phyloP scores from a whole-genome alignment of 2,329 filamentous ascomycete species.

The Claviceps arundinis region DNA sequence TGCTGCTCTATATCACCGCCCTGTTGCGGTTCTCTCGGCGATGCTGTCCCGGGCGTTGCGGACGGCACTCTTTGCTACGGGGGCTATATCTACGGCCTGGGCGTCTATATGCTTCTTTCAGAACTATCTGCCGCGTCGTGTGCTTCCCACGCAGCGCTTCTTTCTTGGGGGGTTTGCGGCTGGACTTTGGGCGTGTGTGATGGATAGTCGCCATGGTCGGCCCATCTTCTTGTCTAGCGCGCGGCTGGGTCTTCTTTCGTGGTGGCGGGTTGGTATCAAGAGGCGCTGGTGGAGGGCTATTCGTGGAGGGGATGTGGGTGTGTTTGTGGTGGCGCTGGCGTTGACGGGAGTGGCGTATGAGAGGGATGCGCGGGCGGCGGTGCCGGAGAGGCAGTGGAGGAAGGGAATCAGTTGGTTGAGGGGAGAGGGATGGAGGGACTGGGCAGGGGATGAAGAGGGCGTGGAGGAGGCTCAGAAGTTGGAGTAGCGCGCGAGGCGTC shows the following conservation, averaged over 20 bases:
- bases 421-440: conserved; percentile 65
- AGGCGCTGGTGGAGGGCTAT: conserved; percentile 75
- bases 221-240: conserved; percentile 67
- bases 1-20: conserved; percentile 54
- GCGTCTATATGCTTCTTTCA: conserved; percentile 84
- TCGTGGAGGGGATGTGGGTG: conserved; percentile 67
- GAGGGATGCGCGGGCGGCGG: conserved; percentile 45
- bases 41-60: conserved; percentile 59
- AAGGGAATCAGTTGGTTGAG: conserved; percentile 62
- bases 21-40: conserved; percentile 50
- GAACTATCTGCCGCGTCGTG: conserved; percentile 55
- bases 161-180: conserved; percentile 79
- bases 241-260: conserved; percentile 63
- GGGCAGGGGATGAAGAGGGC: conserved; percentile 39
- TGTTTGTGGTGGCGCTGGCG: conserved; percentile 71
- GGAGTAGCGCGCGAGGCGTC: neutral
- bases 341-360: conserved; percentile 69
- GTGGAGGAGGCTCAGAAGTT: conserved; percentile 15
- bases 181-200: conserved; percentile 70
- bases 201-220: conserved; percentile 47
- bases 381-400: conserved; percentile 53
- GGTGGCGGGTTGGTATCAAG: conserved; percentile 94
- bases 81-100: conserved; percentile 78
- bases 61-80: conserved; percentile 61
- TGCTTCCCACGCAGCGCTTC: conserved; percentile 73